These are phyloP conservation scores for Rhodofomes roseus DNA, from an alignment of 1,284 basidiomycete species.

Conservation along the genomic window DNA sequence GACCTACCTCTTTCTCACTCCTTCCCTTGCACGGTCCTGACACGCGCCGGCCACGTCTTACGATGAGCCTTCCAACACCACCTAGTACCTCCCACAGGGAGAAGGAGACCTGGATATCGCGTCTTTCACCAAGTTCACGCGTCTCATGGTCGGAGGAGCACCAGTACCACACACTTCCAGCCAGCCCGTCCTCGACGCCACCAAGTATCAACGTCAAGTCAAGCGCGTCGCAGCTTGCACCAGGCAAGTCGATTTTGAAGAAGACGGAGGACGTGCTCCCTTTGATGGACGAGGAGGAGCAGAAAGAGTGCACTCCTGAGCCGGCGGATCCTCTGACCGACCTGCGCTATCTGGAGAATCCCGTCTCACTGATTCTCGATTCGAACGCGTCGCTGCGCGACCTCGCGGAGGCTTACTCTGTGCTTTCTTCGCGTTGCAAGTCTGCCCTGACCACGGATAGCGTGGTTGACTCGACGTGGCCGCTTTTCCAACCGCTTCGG, in stretches of 20 bases:
- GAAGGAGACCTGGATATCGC: constrained; percentile 42
- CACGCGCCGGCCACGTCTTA: background rate
- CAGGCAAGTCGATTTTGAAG: constrained; percentile 65
- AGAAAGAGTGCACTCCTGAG: constrained; percentile 66
- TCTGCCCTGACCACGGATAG: constrained; percentile 42
- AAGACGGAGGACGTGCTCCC: constrained; percentile 36
- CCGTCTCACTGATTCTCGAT: constrained; percentile 55
- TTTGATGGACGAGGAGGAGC: constrained; percentile 34
- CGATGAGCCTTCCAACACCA: constrained; percentile 52
- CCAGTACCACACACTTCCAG: constrained; percentile 46
- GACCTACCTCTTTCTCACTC: background rate
- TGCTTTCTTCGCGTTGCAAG: constrained; percentile 61
- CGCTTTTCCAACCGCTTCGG: constrained; percentile 64
- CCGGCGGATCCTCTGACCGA: constrained; percentile 64
- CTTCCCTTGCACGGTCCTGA: background rate
- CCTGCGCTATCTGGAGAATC: constrained; percentile 55
- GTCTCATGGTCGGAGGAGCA: constrained; percentile 61
- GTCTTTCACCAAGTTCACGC: constrained; percentile 27
- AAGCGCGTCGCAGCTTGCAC: constrained; percentile 36
- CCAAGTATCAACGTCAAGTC: constrained; percentile 20
- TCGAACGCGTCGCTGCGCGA: constrained; percentile 44
- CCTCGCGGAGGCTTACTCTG: constrained; percentile 67
- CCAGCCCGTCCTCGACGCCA: constrained; percentile 28
- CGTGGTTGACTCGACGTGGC: constrained; percentile 59
- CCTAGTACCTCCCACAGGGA: constrained; percentile 54